These are phyloP conservation scores for Botryotinia convoluta DNA, from an alignment of 2,329 filamentous ascomycete genomes.

Conservation along the genomic window DNA sequence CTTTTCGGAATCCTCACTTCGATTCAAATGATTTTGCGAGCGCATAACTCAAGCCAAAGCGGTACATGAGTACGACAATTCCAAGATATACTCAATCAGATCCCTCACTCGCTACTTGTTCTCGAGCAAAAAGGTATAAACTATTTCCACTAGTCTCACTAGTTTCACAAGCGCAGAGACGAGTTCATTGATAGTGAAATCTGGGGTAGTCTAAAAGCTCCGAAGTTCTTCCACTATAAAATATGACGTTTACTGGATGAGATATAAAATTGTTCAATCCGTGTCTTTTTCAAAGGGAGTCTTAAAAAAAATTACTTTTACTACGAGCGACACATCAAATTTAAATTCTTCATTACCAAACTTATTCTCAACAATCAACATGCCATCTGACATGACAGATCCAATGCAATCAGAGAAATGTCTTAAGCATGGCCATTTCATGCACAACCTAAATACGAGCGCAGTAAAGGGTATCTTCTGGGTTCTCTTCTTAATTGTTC, in stretches of 20 bases:
- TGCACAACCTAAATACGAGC: conserved; percentile 43
- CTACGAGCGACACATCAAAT: not conserved
- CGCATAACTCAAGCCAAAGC: not conserved
- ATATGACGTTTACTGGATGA: not conserved
- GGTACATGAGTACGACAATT: not conserved
- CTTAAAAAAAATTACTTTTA: not conserved
- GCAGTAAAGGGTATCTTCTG: conserved; percentile 52
- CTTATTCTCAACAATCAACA: not conserved
- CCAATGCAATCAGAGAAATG: conserved; percentile 30
- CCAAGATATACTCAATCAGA: not conserved
- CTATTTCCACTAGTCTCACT: not conserved
- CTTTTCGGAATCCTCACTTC: not conserved
- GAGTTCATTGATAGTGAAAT: not conserved
- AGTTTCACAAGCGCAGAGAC: not conserved
- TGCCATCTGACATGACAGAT: not conserved
- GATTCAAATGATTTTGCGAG: conserved; percentile 1
- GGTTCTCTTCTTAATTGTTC: conserved; percentile 45
- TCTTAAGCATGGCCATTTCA: conserved; percentile 44
- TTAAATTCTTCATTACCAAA: not conserved
- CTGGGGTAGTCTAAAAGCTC: not conserved
- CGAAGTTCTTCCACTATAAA: not conserved
- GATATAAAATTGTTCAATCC: not conserved
- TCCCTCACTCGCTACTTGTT: not conserved
- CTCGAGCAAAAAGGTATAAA: not conserved
- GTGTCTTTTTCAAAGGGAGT: not conserved